Conservation (phyloP, 805 yeast species). For the Candida coquimbonensis region DNA sequence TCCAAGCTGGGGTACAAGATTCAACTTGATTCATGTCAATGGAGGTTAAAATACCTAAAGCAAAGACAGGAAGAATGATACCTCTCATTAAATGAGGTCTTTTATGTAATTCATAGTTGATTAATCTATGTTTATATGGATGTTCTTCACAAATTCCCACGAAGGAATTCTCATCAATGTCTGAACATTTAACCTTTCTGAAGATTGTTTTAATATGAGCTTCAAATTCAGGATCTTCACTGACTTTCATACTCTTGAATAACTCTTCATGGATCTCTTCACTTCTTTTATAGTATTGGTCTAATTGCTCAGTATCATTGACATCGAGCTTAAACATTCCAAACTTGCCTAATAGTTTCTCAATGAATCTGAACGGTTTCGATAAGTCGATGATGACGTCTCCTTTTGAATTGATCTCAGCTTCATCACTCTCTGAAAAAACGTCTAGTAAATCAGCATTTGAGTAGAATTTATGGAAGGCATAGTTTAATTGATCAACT, state of each 20-base stretch:
- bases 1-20: not conserved
- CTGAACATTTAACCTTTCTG: slow-evolving; percentile 1
- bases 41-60: not conserved
- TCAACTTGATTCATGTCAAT: not conserved
- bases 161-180: slow-evolving; percentile 1
- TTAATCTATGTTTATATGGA: slow-evolving; percentile 4
- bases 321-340: not conserved
- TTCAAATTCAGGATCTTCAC: not conserved
- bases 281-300: not conserved
- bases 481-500: not conserved
- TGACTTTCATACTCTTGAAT: not conserved
- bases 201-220: not conserved
- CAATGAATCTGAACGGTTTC: not conserved
- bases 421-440: not conserved
- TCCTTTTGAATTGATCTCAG: not conserved
- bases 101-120: not conserved
- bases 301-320: not conserved
- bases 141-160: slow-evolving; percentile 4
- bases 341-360: not conserved
- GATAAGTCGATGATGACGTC: not conserved
- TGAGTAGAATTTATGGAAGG: not conserved
- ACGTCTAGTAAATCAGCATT: not conserved
- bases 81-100: slow-evolving; percentile 1
- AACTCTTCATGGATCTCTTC: not conserved
- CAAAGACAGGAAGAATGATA: not conserved